phyloP scores from a whole-genome alignment of 768 basidiomycete species.

The Pleurotus eryngii region DNA sequence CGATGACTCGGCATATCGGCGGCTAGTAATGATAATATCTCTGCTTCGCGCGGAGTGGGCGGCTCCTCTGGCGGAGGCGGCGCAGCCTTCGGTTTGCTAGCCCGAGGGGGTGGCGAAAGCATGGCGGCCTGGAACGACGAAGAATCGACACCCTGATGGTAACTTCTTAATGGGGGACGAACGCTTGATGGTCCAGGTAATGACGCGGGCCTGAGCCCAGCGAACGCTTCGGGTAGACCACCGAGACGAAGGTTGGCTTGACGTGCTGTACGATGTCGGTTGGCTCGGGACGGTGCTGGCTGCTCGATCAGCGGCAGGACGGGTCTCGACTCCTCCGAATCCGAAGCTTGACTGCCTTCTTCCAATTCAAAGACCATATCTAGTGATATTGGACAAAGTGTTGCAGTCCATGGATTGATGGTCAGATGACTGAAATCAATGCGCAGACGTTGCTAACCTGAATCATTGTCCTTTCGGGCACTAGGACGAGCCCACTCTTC shows the following conservation, averaged over 20 bases:
- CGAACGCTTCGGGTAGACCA: conserved; percentile 54
- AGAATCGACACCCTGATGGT: conserved; percentile 31
- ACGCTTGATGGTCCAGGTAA: conserved; percentile 65
- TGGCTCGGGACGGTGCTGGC: conserved; percentile 28
- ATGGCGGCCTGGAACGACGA: conserved; percentile 5
- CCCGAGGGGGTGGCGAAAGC: conserved; percentile 25
- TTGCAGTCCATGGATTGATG: not conserved
- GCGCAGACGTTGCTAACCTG: conserved; percentile 37
- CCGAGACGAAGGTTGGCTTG: conserved; percentile 25
- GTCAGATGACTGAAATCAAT: not conserved
- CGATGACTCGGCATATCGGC: conserved; percentile 70
- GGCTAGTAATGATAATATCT: conserved; percentile 61
- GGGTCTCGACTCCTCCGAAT: conserved; percentile 27
- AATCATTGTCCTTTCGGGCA: conserved; percentile 24
- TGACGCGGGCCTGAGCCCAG: conserved; percentile 61
- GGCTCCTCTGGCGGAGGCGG: not conserved
- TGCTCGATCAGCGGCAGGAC: conserved; percentile 42
- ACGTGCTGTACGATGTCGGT: conserved; percentile 26
- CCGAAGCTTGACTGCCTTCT: conserved; percentile 30
- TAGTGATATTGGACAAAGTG: conserved; percentile 19
- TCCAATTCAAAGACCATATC: conserved; percentile 75
- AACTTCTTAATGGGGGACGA: conserved; percentile 36
- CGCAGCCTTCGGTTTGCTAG: conserved; percentile 9
- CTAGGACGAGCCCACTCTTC: conserved; percentile 22
- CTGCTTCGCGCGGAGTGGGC: conserved; percentile 35